A percentile compares a stretch with the other conserved stretches of the same genome.
Conservation (phyloP, 2,329 filamentous ascomycete genomes). For the Stemphylium vesicarium region DNA sequence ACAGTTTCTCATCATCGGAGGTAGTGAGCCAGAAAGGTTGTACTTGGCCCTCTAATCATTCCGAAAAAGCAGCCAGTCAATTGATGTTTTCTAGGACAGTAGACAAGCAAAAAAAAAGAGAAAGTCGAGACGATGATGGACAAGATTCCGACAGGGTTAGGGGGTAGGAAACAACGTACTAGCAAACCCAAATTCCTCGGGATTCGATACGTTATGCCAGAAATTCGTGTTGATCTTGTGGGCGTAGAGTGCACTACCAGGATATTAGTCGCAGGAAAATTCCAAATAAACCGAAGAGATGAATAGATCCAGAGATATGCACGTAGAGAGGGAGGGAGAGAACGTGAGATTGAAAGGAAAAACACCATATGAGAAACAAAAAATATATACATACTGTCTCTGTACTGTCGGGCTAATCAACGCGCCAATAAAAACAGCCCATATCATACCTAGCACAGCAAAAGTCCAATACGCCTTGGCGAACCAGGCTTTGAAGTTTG, state of each 20-base stretch:
- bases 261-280: no score
- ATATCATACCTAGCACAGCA: conserved; percentile 65
- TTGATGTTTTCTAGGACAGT: neutral
- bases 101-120: neutral
- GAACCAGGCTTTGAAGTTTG: conserved; percentile 34
- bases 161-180: conserved; percentile 56
- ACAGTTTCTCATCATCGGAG: conserved; percentile 76
- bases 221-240: conserved; percentile 77
- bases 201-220: conserved; percentile 75
- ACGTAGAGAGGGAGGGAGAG: neutral
- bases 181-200: conserved; percentile 85
- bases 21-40: conserved; percentile 82
- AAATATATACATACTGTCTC: conserved; percentile 68
- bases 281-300: no score
- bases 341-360: neutral
- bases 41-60: conserved; percentile 75
- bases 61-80: neutral
- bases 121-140: neutral
- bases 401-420: conserved; percentile 75
- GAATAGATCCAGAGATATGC: neutral
- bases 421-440: conserved; percentile 69
- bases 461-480: conserved; percentile 49
- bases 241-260: conserved; percentile 75
- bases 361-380: no score
- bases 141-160: neutral